These are phyloP conservation scores for Globisporangium spinosum DNA, from an alignment of 352 stramenopile species.

Conservation along the genomic window DNA sequence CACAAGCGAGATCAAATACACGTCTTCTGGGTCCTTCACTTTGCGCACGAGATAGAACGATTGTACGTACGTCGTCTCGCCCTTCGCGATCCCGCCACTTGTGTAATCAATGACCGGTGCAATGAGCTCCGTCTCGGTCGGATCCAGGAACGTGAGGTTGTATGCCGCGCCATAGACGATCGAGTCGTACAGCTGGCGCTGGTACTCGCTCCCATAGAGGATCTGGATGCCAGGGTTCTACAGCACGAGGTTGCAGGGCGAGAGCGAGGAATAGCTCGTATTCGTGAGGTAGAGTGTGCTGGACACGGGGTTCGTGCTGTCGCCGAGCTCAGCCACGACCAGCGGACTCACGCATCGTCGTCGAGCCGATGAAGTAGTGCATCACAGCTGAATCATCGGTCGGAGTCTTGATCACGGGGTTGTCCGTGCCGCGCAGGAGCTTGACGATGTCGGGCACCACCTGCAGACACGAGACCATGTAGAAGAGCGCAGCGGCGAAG, in stretches of 20 bases:
- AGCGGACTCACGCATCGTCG: conserved; percentile 31
- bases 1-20: conserved; percentile 8
- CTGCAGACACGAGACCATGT: conserved; percentile 13
- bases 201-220: conserved; percentile 31
- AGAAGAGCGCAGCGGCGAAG: conserved; percentile 10
- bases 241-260: conserved; percentile 20
- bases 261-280: conserved; percentile 15
- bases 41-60: conserved; percentile 11
- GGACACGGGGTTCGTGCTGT: conserved; percentile 23
- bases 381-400: conserved; percentile 17
- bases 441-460: conserved; percentile 10
- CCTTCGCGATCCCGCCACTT: neutral
- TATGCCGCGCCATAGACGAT: conserved; percentile 22
- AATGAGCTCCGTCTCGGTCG: conserved; percentile 26
- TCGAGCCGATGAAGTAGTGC: conserved; percentile 14
- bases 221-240: conserved; percentile 11
- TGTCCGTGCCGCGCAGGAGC: conserved; percentile 15
- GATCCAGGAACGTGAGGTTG: conserved; percentile 30
- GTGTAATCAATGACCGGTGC: conserved; percentile 24
- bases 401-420: neutral
- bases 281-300: conserved; percentile 29
- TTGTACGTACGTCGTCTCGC: neutral
- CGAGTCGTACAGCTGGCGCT: conserved; percentile 25
- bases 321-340: conserved; percentile 19
- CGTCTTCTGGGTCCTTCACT: neutral